phyloP scores from a whole-genome alignment of 2,329 filamentous ascomycete species.

The Aspergillus viridinutans region DNA sequence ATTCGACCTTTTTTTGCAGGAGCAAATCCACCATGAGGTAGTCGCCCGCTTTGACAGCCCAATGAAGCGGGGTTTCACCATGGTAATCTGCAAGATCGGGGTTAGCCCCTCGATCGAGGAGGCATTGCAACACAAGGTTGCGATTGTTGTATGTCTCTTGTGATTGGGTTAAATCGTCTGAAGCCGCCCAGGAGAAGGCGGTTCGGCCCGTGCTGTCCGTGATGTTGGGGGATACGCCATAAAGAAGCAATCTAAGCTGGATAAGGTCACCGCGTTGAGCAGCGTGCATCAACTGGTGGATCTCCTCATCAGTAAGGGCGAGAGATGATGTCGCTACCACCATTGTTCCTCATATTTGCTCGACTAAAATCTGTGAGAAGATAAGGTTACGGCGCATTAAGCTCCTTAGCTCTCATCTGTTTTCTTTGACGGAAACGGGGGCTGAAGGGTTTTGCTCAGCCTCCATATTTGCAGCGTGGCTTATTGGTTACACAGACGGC shows the following conservation, averaged over 20 bases:
- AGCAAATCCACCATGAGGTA: conserved; percentile 6
- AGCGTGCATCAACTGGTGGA: conserved; percentile 6
- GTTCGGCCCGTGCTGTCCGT: conserved; percentile 8
- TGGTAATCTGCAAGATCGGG: conserved; percentile 8
- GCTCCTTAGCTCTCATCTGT: neutral
- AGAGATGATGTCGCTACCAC: neutral
- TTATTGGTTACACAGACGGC: neutral
- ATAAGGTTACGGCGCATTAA: neutral
- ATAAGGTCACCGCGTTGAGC: neutral
- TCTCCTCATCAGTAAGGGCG: neutral
- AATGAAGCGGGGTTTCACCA: conserved; percentile 11
- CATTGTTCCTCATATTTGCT: neutral
- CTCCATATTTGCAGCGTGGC: neutral
- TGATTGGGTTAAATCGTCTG: neutral
- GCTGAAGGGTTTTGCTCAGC: neutral
- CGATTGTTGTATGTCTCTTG: neutral
- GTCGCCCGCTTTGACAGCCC: conserved; percentile 9
- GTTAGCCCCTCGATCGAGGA: conserved; percentile 9
- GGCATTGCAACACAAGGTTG: conserved; percentile 4
- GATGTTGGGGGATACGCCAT: conserved; percentile 6
- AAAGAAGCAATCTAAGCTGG: conserved; percentile 3
- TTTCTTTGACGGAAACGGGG: neutral
- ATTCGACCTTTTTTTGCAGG: conserved; percentile 2
- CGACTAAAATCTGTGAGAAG: neutral
- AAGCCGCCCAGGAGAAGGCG: conserved; percentile 9